These are phyloP conservation scores for Aspergillus coremiiformis DNA, from an alignment of 495 filamentous ascomycete species.

Conservation along the genomic window DNA sequence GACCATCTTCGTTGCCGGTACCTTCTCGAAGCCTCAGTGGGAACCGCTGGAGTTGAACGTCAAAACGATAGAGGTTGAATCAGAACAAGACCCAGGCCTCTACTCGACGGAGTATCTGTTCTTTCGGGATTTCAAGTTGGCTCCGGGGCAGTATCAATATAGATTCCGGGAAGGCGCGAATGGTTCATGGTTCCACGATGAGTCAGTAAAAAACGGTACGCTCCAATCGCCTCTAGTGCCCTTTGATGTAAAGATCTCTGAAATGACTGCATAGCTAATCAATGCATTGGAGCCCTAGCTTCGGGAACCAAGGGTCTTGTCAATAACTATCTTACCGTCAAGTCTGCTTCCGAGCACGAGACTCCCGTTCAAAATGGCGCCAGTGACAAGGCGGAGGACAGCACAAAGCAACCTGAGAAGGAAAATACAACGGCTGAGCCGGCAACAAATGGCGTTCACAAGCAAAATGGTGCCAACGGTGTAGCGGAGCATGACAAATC, in stretches of 20 bases:
- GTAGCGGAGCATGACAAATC: neutral
- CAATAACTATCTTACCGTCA: constrained; percentile 13
- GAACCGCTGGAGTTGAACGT: constrained; percentile 51
- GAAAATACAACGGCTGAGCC: constrained; percentile 2
- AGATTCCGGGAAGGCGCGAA: constrained; percentile 59
- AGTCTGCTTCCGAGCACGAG: neutral
- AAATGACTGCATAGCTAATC: neutral
- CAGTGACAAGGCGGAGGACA: constrained; percentile 8
- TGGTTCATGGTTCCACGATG: constrained; percentile 60
- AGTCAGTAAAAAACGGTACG: constrained; percentile 21
- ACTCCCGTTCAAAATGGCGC: constrained; percentile 5
- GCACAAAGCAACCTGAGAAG: constrained; percentile 6
- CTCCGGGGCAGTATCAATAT: constrained; percentile 50
- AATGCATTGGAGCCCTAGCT: neutral
- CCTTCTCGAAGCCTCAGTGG: constrained; percentile 60
- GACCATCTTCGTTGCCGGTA: constrained; percentile 58
- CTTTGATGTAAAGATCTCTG: neutral
- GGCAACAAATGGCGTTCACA: neutral
- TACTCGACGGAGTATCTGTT: constrained; percentile 15
- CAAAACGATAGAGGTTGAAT: constrained; percentile 36
- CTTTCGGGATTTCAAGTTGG: constrained; percentile 13
- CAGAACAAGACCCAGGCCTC: constrained; percentile 20
- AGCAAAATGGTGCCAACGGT: constrained; percentile 4
- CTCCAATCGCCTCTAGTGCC: neutral
- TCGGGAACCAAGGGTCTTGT: constrained; percentile 9